phyloP scores from a whole-genome alignment of 148 eudicot genomes.

The Limonium bicolor region DNA sequence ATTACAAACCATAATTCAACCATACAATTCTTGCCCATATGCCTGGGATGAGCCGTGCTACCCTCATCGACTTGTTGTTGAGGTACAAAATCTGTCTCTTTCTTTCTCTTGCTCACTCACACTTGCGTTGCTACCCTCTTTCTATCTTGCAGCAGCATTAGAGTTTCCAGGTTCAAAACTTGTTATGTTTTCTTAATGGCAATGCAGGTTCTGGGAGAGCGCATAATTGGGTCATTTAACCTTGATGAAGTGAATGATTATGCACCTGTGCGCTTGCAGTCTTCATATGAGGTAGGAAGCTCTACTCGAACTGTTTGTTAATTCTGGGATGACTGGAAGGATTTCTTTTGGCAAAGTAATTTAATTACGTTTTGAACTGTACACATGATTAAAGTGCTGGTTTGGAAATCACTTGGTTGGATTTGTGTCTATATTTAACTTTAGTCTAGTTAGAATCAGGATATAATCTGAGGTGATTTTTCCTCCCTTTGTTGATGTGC shows the following conservation, averaged over 20 bases:
- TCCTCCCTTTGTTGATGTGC: conserved; percentile 9
- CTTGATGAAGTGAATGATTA: conserved; percentile 75
- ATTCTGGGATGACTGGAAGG: no score
- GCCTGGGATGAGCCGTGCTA: conserved; percentile 98
- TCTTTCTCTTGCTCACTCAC: not conserved
- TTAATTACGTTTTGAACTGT: no score
- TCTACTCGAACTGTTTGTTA: no score
- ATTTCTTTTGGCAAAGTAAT: no score
- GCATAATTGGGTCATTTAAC: conserved; percentile 66
- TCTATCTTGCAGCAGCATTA: no score
- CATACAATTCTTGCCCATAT: conserved; percentile 78
- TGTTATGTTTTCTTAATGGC: not conserved
- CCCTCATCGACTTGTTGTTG: conserved; percentile 82
- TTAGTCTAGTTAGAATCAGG: no score
- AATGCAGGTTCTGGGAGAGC: conserved; percentile 76
- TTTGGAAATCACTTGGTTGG: no score
- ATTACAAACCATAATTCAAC: conserved; percentile 66
- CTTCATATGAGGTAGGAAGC: conserved; percentile 57
- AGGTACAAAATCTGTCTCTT: conserved; percentile 32
- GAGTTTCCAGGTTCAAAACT: no score
- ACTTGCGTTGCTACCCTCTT: not conserved
- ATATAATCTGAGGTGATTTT: no score
- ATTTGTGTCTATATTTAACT: no score
- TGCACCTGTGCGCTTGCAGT: conserved; percentile 47
- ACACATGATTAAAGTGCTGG: no score